Percentiles rank a stretch among this genome's conserved stretches.
Conservation (phyloP, 2,329 filamentous ascomycete species). For the Exophiala viscosa region DNA sequence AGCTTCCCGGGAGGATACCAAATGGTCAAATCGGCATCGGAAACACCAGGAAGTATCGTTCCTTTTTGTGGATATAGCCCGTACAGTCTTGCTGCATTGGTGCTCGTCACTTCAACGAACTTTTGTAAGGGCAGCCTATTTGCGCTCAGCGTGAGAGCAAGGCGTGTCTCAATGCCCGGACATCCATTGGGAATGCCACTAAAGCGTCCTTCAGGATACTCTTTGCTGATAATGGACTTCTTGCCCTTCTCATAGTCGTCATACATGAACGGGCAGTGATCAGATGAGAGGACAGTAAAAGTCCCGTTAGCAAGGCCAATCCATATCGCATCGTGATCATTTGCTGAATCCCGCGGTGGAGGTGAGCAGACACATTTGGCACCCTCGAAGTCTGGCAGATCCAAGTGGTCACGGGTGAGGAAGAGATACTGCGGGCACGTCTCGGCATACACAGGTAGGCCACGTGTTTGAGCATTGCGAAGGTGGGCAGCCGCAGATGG, state of each 20-base stretch:
- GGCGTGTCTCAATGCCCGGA: slow-evolving; percentile 56
- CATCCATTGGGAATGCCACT: slow-evolving; percentile 57
- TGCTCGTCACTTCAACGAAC: slow-evolving; percentile 54
- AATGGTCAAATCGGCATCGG: slow-evolving; percentile 56
- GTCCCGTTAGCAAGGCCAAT: slow-evolving; percentile 51
- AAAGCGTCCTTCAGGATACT: slow-evolving; percentile 48
- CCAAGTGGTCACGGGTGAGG: slow-evolving; percentile 48
- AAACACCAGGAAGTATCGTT: slow-evolving; percentile 46
- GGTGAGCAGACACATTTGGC: slow-evolving; percentile 56
- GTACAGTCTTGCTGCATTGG: slow-evolving; percentile 57
- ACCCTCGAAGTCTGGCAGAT: slow-evolving; percentile 41
- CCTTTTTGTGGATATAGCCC: slow-evolving; percentile 53
- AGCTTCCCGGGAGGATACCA: slow-evolving; percentile 51
- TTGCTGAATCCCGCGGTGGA: slow-evolving; percentile 45
- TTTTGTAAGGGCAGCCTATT: slow-evolving; percentile 43
- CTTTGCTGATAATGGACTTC: slow-evolving; percentile 46
- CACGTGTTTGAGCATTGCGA: slow-evolving; percentile 48
- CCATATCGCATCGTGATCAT: slow-evolving; percentile 54
- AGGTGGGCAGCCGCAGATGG: slow-evolving; percentile 48
- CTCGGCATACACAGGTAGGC: slow-evolving; percentile 54
- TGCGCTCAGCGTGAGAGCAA: slow-evolving; percentile 46
- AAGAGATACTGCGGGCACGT: slow-evolving; percentile 59
- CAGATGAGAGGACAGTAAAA: slow-evolving; percentile 52
- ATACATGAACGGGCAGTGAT: slow-evolving; percentile 50
- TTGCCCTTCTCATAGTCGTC: slow-evolving; percentile 48